Conservation (phyloP, 2,329 filamentous ascomycete genomes). For the Cadophora malorum region DNA sequence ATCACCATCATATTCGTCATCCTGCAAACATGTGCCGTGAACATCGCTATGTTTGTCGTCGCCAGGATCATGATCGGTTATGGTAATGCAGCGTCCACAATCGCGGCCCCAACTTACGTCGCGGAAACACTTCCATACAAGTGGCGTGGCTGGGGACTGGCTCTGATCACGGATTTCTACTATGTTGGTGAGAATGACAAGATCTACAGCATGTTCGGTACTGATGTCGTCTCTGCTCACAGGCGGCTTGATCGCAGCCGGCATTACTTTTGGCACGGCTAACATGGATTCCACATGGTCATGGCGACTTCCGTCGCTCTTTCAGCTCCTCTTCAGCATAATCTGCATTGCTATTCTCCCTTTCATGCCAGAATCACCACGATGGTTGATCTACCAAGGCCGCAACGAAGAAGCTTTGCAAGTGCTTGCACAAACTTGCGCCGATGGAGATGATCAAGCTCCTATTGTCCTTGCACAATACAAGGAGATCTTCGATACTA, state of each 20-base stretch:
- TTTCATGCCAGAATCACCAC: slow-evolving; percentile 58
- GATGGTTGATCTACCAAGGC: slow-evolving; percentile 58
- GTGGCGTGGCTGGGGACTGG: slow-evolving; percentile 26
- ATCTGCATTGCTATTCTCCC: slow-evolving; percentile 27
- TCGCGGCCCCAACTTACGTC: slow-evolving; percentile 21
- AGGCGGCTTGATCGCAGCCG: slow-evolving; percentile 18
- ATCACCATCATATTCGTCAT: too few species aligned
- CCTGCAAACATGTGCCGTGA: too few species aligned
- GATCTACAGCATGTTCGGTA: too few species aligned
- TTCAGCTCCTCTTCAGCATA: slow-evolving; percentile 37
- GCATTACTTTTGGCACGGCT: slow-evolving; percentile 9
- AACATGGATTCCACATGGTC: slow-evolving; percentile 43
- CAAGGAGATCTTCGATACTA: neutral
- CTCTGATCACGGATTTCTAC: too few species aligned
- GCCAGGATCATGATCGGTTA: slow-evolving; percentile 28
- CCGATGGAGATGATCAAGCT: slow-evolving; percentile 55
- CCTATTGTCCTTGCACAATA: neutral
- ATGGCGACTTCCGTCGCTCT: slow-evolving; percentile 45
- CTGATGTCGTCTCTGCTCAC: too few species aligned
- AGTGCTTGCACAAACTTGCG: slow-evolving; percentile 53
- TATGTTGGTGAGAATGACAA: too few species aligned
- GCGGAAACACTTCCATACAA: slow-evolving; percentile 41
- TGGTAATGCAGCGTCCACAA: slow-evolving; percentile 9
- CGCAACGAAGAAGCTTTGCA: slow-evolving; percentile 21
- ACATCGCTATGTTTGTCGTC: slow-evolving; percentile 36